Evolutionary conservation across 768 basidiomycete species (phyloP), one percentile per base, ranked within the genome.

Genomic region (Pisolithus sp.): DNA sequence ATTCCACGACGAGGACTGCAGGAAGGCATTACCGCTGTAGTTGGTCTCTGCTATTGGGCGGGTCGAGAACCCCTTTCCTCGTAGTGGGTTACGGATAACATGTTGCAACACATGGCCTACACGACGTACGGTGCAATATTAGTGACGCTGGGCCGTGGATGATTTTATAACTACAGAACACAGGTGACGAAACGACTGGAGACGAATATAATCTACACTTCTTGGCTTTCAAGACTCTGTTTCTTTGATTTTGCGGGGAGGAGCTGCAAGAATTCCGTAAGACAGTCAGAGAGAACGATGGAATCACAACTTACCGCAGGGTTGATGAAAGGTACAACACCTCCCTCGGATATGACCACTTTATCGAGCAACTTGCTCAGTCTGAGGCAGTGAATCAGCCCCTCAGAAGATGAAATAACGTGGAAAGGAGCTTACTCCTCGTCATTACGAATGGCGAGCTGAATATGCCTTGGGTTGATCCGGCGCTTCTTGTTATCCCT

Each of bases 291-390:
- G 17, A 6, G 18, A 26, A 31, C 20, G 24, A 13, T 4, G 20
- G 9, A 34, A 23, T 3, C 17, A 28, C 2, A 20, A 52, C 63
- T 42, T 54, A 78, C 76, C 53, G 81, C 83, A 46, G 80, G 73
- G 61, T 81, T 77, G 66, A 95, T 95, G 65, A 80, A 80, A 53
- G 89, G 89, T 18, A 92, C 85, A 52, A 93, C 90, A 78, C 93
- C 93, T 72, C 93, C 93, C 69, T 95, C 91, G 31, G 91, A 93
- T 74, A 95, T 94, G 70, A 93, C 83, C 57, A 95, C 93, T 58
- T 84, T 75, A 23, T 84, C 86, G 41, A 89, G 79, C 42, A 89
- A 76, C 63, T 74, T 79, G 68, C 83, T 83, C 67, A 88, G 71
- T 61, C 83, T 86, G 48, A n/a, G 23, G 34, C 20, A 52, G 17